Conservation (phyloP, 208 protist species). For the Trichomonas tenax region DNA sequence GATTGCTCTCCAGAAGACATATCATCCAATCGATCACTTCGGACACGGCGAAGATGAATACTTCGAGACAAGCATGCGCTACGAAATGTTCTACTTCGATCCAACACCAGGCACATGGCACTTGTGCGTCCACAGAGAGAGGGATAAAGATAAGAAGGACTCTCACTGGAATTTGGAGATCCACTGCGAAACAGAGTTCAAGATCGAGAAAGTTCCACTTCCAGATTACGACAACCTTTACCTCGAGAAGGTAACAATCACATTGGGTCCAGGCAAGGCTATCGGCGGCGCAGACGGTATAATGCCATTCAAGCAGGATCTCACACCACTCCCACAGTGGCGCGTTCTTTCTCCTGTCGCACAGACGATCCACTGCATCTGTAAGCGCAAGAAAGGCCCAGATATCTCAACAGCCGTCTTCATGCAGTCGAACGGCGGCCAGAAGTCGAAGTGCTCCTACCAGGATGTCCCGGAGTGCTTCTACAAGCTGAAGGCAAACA, state of each 20-base stretch:
- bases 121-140: not conserved
- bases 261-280: not conserved
- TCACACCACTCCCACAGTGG: not conserved
- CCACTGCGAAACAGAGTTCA: not conserved
- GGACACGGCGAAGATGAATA: not conserved
- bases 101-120: not conserved
- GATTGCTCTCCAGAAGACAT: not conserved
- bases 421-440: not conserved
- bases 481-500: not conserved
- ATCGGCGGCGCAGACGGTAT: not conserved
- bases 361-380: not conserved
- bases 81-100: not conserved
- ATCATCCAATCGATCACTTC: not conserved
- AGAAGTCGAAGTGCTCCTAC: not conserved
- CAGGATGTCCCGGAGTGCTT: not conserved
- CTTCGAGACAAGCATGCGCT: not conserved
- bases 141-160: not conserved
- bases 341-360: not conserved
- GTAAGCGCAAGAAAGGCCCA: not conserved
- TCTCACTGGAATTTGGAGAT: not conserved
- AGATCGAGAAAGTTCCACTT: not conserved
- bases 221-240: not conserved
- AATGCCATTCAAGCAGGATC: not conserved
- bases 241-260: not conserved
- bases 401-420: not conserved